Evolutionary conservation across 306 rosid genomes (phyloP).

Genomic region (Vigna angularis): DNA sequence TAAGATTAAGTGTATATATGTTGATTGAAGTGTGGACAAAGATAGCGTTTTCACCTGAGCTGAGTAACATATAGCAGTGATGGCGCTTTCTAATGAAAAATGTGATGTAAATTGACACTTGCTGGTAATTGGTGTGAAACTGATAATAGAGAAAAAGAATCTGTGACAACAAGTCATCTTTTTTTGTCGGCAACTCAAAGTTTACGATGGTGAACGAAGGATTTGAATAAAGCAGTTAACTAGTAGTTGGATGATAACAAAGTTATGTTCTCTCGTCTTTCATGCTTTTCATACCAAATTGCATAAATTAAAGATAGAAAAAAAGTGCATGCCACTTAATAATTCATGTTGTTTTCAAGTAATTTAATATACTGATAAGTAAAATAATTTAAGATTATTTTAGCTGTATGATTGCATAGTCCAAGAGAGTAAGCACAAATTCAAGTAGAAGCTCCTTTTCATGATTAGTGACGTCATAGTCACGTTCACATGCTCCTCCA

Average conservation of each 20-base stretch:
- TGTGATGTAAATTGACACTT: background rate
- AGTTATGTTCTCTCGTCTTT: too few species aligned
- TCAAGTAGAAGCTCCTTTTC: slow-evolving; percentile 7
- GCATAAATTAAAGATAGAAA: too few species aligned
- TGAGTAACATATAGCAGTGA: background rate
- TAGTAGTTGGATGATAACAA: too few species aligned
- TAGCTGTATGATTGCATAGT: background rate
- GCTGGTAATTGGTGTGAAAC: background rate
- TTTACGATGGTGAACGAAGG: background rate
- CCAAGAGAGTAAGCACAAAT: background rate
- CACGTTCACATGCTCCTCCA: background rate
- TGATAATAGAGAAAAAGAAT: background rate
- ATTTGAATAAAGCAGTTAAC: background rate
- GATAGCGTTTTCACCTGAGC: too few species aligned
- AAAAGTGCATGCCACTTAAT: too few species aligned
- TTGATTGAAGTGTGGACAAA: too few species aligned
- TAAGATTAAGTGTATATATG: too few species aligned
- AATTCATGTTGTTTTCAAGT: too few species aligned
- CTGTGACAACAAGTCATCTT: background rate
- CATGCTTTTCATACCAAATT: too few species aligned
- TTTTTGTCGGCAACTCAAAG: background rate
- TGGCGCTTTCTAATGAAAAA: background rate
- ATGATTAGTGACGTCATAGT: background rate
- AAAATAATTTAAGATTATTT: too few species aligned
- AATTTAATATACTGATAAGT: background rate